Evolutionary conservation across 2,329 filamentous ascomycete genomes (phyloP).

Genomic region (Aspergillus unguis): DNA sequence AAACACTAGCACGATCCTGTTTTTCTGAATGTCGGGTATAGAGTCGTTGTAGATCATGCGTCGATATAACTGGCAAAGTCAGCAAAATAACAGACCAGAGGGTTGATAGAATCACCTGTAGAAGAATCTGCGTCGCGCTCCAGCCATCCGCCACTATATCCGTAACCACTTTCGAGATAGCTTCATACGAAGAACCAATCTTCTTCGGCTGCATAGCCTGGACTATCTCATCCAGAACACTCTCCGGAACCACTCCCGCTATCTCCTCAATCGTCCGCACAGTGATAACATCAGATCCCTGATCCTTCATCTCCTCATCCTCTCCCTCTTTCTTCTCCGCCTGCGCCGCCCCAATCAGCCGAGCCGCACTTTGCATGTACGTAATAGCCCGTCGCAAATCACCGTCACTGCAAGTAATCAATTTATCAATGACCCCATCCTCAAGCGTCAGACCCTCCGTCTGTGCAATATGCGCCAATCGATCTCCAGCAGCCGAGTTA

Average conservation of each 20-base stretch:
- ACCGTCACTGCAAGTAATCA: constrained; percentile 86
- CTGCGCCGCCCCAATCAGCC: constrained; percentile 68
- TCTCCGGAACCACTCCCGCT: constrained; percentile 82
- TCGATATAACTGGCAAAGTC: constrained; percentile 58
- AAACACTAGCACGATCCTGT: constrained; percentile 82
- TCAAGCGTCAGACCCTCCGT: constrained; percentile 74
- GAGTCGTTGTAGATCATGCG: constrained; percentile 77
- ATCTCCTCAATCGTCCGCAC: constrained; percentile 87
- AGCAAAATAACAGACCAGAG: constrained; percentile 9
- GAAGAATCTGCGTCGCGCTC: constrained; percentile 85
- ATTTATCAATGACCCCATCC: constrained; percentile 73
- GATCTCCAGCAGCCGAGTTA: constrained; percentile 72
- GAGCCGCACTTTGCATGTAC: constrained; percentile 88
- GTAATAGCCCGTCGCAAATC: constrained; percentile 96
- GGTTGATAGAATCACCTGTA: constrained; percentile 57
- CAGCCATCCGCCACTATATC: constrained; percentile 94
- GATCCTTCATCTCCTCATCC: constrained; percentile 61
- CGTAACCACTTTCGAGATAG: constrained; percentile 74
- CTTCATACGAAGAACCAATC: constrained; percentile 64
- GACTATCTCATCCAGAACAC: constrained; percentile 67
- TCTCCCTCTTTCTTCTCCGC: constrained; percentile 46
- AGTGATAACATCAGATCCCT: constrained; percentile 57
- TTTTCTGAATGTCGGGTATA: constrained; percentile 81
- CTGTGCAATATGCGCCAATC: constrained; percentile 77
- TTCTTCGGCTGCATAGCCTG: constrained; percentile 71